These are phyloP conservation scores for Tetrastigma voinierianum DNA, from an alignment of 164 flowering plant genomes.

Conservation along the genomic window DNA sequence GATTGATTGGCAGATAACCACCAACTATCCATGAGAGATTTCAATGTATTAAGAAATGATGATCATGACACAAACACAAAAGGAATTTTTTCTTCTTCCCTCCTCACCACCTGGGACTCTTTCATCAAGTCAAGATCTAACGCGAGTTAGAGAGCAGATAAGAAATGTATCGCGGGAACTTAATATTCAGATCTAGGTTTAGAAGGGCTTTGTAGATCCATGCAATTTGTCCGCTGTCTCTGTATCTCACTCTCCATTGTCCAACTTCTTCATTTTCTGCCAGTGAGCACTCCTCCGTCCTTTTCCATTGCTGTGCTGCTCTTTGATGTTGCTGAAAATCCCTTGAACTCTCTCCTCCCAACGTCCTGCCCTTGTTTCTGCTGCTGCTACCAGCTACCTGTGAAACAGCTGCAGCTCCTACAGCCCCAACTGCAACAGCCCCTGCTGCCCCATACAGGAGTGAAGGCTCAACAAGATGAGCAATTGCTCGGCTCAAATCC, in stretches of 20 bases:
- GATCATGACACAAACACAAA: too few species aligned
- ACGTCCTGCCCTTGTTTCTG: conserved; percentile 33
- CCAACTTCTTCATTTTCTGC: conserved; percentile 91
- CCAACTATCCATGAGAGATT: too few species aligned
- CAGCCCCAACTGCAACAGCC: conserved; percentile 65
- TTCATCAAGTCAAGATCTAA: too few species aligned
- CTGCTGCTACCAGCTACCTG: conserved; percentile 23
- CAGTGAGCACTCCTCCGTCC: conserved; percentile 66
- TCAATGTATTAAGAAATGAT: too few species aligned
- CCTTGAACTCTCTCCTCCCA: conserved; percentile 34
- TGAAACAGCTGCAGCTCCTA: conserved; percentile 54
- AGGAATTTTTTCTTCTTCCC: too few species aligned
- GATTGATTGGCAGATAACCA: too few species aligned
- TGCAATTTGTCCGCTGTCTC: conserved; percentile 77
- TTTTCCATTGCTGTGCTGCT: conserved; percentile 91
- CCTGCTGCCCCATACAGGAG: conserved; percentile 65
- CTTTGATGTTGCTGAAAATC: conserved; percentile 63
- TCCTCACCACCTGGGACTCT: too few species aligned
- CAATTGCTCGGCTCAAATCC: conserved; percentile 75
- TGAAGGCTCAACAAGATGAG: conserved; percentile 60
- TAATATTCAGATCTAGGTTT: too few species aligned
- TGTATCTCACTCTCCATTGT: conserved; percentile 80
- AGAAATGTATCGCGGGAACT: too few species aligned
- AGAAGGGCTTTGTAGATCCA: too few species aligned
- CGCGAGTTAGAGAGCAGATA: too few species aligned